phyloP scores from a whole-genome alignment of 1,139 yeast species.

The Candida neerlandica region DNA sequence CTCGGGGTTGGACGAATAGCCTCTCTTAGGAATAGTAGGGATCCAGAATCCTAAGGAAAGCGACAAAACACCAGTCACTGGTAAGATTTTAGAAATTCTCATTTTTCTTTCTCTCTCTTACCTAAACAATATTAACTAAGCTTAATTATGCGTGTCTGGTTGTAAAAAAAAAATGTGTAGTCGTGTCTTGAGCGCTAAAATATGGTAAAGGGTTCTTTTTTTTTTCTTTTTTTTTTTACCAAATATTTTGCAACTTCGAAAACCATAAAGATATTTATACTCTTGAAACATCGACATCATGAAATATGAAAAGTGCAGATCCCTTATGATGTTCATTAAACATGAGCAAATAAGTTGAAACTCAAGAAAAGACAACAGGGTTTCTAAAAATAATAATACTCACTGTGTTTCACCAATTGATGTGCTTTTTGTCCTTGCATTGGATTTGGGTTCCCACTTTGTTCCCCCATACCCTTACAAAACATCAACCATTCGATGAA shows the following conservation, averaged over 20 bases:
- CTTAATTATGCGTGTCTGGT: constrained; percentile 3
- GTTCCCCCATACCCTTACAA: constrained; percentile 3
- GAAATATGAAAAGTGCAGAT: background rate
- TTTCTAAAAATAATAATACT: constrained; percentile 4
- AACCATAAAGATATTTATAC: constrained; percentile 1
- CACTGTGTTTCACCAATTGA: constrained; percentile 2
- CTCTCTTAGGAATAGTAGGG: constrained; percentile 1
- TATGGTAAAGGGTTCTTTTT: background rate
- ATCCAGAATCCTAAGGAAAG: constrained; percentile 5
- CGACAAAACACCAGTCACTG: constrained; percentile 4
- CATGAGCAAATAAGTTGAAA: background rate
- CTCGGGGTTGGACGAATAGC: background rate
- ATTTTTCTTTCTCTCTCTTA: background rate
- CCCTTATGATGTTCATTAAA: background rate
- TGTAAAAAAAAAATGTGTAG: background rate
- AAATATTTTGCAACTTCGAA: constrained; percentile 1
- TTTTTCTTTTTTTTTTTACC: background rate
- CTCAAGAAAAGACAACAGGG: background rate
- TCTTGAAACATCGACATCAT: background rate
- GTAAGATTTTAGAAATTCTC: constrained; percentile 5
- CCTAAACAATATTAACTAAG: background rate
- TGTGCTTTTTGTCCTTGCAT: background rate
- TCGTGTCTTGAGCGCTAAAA: background rate
- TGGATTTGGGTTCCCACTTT: background rate
- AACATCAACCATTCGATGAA: background rate